Percentiles rank a stretch among this genome's conserved stretches.
These are phyloP conservation scores for Aphanomyces stellatus DNA, from an alignment of 352 stramenopile genomes.

Conservation along the genomic window DNA sequence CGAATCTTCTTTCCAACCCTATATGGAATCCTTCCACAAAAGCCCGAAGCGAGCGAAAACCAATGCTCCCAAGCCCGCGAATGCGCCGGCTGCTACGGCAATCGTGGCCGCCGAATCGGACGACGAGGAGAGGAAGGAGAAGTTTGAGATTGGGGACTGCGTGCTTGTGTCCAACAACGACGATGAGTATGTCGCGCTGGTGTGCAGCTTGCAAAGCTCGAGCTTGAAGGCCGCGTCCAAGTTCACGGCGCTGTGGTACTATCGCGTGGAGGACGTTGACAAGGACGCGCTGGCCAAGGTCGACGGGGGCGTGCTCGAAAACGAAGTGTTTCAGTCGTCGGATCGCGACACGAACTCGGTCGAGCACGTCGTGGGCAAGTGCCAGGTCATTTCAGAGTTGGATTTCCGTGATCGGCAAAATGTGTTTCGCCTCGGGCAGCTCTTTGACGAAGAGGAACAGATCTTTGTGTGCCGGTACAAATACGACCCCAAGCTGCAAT, in stretches of 20 bases:
- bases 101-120: neutral
- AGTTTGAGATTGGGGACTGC: slow-evolving; percentile 67
- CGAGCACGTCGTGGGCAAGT: slow-evolving; percentile 65
- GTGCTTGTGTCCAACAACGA: slow-evolving; percentile 65
- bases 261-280: slow-evolving; percentile 65
- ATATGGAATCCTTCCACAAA: slow-evolving; percentile 2
- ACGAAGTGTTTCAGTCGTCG: slow-evolving; percentile 75
- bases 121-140: slow-evolving; percentile 27
- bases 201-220: slow-evolving; percentile 52
- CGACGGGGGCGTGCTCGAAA: slow-evolving; percentile 43
- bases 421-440: slow-evolving; percentile 55
- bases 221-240: slow-evolving; percentile 33
- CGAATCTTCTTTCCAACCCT: neutral
- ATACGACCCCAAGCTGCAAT: slow-evolving; percentile 53
- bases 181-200: slow-evolving; percentile 61
- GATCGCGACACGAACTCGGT: slow-evolving; percentile 81
- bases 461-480: slow-evolving; percentile 75
- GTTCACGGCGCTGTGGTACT: slow-evolving; percentile 82
- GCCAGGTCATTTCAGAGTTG: slow-evolving; percentile 59
- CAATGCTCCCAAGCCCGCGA: neutral
- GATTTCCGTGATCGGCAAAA: slow-evolving; percentile 65
- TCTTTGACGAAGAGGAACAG: slow-evolving; percentile 46
- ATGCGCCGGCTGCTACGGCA: no score
- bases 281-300: slow-evolving; percentile 54
- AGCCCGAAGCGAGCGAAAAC: slow-evolving; percentile 17